phyloP scores from a whole-genome alignment of 2,329 filamentous ascomycete genomes.

The Phoma sp. region DNA sequence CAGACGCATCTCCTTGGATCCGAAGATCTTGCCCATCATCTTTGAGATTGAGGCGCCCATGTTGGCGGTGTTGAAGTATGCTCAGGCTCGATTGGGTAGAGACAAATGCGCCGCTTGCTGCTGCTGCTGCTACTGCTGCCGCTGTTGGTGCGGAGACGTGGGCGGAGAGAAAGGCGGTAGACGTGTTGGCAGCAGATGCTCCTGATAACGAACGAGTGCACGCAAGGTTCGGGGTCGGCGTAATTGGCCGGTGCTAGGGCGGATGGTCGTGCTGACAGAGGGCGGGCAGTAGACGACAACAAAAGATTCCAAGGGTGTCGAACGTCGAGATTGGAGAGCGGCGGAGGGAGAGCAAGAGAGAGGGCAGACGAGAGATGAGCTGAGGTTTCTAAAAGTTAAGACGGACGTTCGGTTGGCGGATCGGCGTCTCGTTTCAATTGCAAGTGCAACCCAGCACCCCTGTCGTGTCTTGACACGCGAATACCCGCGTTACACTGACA shows the following conservation, averaged over 20 bases:
- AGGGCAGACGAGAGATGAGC: slow-evolving; percentile 12
- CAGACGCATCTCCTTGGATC: slow-evolving; percentile 97
- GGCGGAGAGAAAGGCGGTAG: background rate
- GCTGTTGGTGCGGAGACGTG: background rate
- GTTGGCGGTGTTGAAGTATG: slow-evolving; percentile 50
- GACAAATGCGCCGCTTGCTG: background rate
- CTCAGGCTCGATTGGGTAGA: background rate
- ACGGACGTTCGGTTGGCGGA: slow-evolving; percentile 10
- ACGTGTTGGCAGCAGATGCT: slow-evolving; percentile 8
- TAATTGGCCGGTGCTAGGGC: slow-evolving; percentile 6
- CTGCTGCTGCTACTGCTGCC: background rate
- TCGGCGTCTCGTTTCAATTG: slow-evolving; percentile 25
- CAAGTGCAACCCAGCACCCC: background rate
- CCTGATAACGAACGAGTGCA: slow-evolving; percentile 1
- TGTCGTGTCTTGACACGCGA: slow-evolving; percentile 2
- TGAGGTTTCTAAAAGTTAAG: slow-evolving; percentile 13
- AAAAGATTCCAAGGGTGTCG: background rate
- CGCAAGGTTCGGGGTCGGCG: slow-evolving; percentile 9
- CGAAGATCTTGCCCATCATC: slow-evolving; percentile 98
- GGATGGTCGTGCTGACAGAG: slow-evolving; percentile 3
- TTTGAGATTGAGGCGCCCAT: slow-evolving; percentile 94
- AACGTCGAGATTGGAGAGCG: background rate
- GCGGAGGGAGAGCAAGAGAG: background rate
- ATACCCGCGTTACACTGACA: slow-evolving; percentile 6
- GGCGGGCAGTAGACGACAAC: background rate